phyloP scores from a whole-genome alignment of 441 rosid species.

The Biscutella laevigata region DNA sequence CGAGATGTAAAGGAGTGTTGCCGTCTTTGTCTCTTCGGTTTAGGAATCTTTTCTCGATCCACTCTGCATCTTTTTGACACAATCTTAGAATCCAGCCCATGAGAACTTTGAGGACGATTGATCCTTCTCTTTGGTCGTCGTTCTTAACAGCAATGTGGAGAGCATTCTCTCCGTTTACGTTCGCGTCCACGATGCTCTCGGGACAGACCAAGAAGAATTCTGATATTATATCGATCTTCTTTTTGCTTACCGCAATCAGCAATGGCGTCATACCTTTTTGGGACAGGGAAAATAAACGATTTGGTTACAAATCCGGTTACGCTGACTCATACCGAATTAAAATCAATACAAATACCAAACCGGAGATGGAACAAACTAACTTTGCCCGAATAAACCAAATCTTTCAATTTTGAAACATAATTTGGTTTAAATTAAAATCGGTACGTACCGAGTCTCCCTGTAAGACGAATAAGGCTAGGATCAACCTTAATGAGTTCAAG shows the following conservation, averaged over 20 bases:
- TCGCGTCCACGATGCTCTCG: constrained; percentile 15
- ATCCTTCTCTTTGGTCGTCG: constrained; percentile 6
- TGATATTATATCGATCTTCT: constrained; percentile 1
- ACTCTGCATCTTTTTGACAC: constrained; percentile 19
- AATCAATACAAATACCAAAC: no score
- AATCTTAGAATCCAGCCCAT: constrained; percentile 22
- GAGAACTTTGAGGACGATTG: constrained; percentile 4
- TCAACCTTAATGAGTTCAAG: constrained; percentile 14
- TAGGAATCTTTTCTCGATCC: constrained; percentile 11
- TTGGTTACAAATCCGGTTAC: background rate
- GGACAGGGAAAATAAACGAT: background rate
- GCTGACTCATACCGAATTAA: no score
- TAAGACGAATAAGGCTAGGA: constrained; percentile 22
- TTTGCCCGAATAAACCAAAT: no score
- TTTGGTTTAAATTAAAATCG: no score
- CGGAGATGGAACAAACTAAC: no score
- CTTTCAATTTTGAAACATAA: no score
- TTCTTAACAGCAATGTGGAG: constrained; percentile 12
- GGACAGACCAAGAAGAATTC: constrained; percentile 22
- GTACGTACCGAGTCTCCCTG: constrained; percentile 28
- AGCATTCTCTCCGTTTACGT: constrained; percentile 13
- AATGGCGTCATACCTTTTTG: constrained; percentile 25
- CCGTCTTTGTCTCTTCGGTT: constrained; percentile 21
- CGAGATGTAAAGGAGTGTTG: constrained; percentile 12
- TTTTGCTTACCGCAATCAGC: constrained; percentile 15